phyloP scores from a whole-genome alignment of 805 yeast genomes.

The Ogataea paraovalis region DNA sequence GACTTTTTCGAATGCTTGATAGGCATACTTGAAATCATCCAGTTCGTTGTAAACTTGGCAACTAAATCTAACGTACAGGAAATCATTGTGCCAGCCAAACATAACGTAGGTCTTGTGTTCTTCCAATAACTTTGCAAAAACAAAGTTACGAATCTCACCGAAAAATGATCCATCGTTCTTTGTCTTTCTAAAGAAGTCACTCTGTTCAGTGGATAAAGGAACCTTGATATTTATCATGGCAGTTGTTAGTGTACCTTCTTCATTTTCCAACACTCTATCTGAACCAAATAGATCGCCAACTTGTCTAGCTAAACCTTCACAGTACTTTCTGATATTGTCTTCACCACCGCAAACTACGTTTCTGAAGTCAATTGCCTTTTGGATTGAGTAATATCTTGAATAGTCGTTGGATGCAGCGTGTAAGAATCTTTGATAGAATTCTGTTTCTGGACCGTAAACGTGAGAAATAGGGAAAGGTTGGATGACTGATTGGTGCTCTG shows the following conservation, averaged over 20 bases:
- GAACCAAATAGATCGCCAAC: slow-evolving; percentile 41
- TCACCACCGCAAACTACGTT: slow-evolving; percentile 58
- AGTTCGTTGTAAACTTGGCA: slow-evolving; percentile 59
- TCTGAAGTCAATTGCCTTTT: slow-evolving; percentile 52
- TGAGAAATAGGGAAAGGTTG: slow-evolving; percentile 61
- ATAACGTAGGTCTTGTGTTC: slow-evolving; percentile 48
- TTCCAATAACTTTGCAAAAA: slow-evolving; percentile 21
- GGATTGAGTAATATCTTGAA: slow-evolving; percentile 39
- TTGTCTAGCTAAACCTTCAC: slow-evolving; percentile 38
- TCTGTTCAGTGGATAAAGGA: slow-evolving; percentile 25
- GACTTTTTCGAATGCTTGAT: slow-evolving; percentile 34
- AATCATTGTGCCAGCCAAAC: slow-evolving; percentile 37
- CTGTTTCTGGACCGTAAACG: slow-evolving; percentile 35
- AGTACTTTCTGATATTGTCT: slow-evolving; percentile 44
- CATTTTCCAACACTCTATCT: slow-evolving; percentile 34
- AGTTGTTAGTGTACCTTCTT: slow-evolving; percentile 33
- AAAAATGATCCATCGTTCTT: slow-evolving; percentile 5
- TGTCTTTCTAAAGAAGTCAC: slow-evolving; percentile 3
- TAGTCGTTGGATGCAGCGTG: slow-evolving; percentile 49
- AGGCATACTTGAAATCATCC: slow-evolving; percentile 48
- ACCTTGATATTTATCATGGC: slow-evolving; percentile 43
- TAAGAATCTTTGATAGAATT: slow-evolving; percentile 43
- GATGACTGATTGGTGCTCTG: slow-evolving; percentile 43
- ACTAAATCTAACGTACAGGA: slow-evolving; percentile 47
- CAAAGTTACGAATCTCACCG: slow-evolving; percentile 7